phyloP scores from a whole-genome alignment of 768 basidiomycete genomes.

The Filobasidium wieringae region DNA sequence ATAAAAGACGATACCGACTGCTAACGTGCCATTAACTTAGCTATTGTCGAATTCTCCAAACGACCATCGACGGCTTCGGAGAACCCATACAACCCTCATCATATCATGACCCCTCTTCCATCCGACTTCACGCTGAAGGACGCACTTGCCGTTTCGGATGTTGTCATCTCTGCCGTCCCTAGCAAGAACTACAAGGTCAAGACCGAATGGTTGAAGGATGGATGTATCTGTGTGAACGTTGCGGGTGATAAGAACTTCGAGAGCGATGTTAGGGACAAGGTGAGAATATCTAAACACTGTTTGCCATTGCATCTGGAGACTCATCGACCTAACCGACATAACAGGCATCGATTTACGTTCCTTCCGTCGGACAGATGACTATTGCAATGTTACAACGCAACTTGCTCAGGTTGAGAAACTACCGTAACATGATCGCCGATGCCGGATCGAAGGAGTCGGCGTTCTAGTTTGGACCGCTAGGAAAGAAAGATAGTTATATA shows the following conservation, averaged over 20 bases:
- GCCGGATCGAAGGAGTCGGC: not conserved
- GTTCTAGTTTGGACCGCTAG: not conserved
- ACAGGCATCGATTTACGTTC: conserved; percentile 85
- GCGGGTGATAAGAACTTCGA: conserved; percentile 95
- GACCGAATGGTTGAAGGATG: conserved; percentile 81
- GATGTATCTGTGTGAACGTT: conserved; percentile 85
- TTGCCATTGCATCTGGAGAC: not conserved
- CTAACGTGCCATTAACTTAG: conserved; percentile 8
- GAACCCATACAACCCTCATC: conserved; percentile 62
- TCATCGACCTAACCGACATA: not conserved
- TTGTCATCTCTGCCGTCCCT: conserved; percentile 90
- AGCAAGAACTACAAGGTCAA: conserved; percentile 71
- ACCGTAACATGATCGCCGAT: conserved; percentile 9
- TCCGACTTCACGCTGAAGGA: conserved; percentile 58
- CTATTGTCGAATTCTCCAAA: conserved; percentile 91
- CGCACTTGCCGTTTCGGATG: conserved; percentile 74
- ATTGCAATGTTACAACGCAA: conserved; percentile 96
- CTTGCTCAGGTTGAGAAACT: conserved; percentile 42
- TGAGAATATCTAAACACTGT: conserved; percentile 33
- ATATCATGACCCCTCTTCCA: conserved; percentile 56
- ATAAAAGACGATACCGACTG: not conserved
- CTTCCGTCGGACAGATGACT: conserved; percentile 94
- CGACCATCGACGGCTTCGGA: conserved; percentile 46
- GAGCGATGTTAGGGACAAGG: conserved; percentile 80
- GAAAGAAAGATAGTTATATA: not conserved